Evolutionary conservation across 106 monocot species (phyloP).

Genomic region (Dendrobium chrysotoxum): DNA sequence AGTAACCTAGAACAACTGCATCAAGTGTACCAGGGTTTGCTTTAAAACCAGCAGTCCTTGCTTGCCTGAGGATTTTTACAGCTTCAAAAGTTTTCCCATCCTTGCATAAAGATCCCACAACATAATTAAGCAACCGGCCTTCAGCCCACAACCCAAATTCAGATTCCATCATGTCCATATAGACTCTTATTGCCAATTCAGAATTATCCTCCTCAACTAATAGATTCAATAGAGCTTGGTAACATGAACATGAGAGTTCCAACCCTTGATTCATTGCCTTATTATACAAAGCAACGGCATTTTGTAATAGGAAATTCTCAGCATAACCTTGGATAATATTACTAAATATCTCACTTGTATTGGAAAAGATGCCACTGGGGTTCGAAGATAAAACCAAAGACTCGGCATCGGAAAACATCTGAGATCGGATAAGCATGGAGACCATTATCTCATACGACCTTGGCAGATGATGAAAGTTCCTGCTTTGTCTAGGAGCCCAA

Average conservation of each 20-base stretch:
- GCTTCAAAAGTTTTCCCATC: slow-evolving; percentile 41
- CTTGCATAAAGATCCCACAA: slow-evolving; percentile 36
- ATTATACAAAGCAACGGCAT: slow-evolving; percentile 42
- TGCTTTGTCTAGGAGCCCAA: slow-evolving; percentile 41
- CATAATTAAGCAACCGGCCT: slow-evolving; percentile 31
- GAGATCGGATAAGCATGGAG: slow-evolving; percentile 42
- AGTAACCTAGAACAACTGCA: slow-evolving; percentile 46
- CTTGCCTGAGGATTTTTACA: slow-evolving; percentile 32
- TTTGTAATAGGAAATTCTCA: slow-evolving; percentile 18
- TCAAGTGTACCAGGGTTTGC: slow-evolving; percentile 19
- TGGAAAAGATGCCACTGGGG: slow-evolving; percentile 3
- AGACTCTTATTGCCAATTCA: slow-evolving; percentile 42
- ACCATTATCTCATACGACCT: slow-evolving; percentile 49
- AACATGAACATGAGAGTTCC: slow-evolving; percentile 36
- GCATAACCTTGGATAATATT: slow-evolving; percentile 50
- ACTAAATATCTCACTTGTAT: slow-evolving; percentile 29
- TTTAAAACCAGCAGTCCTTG: slow-evolving; percentile 26
- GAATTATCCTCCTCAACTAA: slow-evolving; percentile 22
- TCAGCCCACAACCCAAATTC: slow-evolving; percentile 32
- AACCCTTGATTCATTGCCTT: slow-evolving; percentile 28
- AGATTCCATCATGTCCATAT: slow-evolving; percentile 54
- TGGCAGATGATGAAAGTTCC: slow-evolving; percentile 61
- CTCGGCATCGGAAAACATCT: slow-evolving; percentile 50
- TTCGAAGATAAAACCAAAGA: slow-evolving; percentile 37
- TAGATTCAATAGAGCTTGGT: slow-evolving; percentile 29